Evolutionary conservation across 345 rosid species (phyloP).

Genomic region (Citrus inodora): DNA sequence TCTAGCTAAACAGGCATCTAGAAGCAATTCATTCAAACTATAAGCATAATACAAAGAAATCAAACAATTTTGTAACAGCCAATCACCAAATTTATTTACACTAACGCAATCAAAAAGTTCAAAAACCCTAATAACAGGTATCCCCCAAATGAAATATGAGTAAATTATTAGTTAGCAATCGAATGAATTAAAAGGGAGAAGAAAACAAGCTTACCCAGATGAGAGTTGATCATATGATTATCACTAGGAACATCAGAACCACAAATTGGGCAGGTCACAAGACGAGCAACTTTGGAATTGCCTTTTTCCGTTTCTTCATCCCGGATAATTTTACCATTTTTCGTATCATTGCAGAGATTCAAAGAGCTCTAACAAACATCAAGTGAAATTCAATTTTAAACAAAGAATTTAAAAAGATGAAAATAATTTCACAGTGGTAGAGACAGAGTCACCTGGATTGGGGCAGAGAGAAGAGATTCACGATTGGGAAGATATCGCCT

Average conservation of each 20-base stretch:
- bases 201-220: slow-evolving; percentile 42
- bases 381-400: background rate
- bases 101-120: no score
- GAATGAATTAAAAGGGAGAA: background rate
- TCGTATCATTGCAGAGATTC: slow-evolving; percentile 29
- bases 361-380: slow-evolving; percentile 31
- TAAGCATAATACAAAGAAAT: background rate
- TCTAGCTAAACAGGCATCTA: slow-evolving; percentile 51
- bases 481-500: slow-evolving; percentile 64
- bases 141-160: no score
- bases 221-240: slow-evolving; percentile 48
- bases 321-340: slow-evolving; percentile 12
- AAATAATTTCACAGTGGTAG: background rate
- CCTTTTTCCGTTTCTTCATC: slow-evolving; percentile 2
- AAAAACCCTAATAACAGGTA: background rate
- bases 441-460: slow-evolving; percentile 30
- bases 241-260: slow-evolving; percentile 37
- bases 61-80: background rate
- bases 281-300: slow-evolving; percentile 12
- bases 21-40: slow-evolving; percentile 17
- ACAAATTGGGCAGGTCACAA: slow-evolving; percentile 53
- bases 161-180: background rate
- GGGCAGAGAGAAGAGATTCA: slow-evolving; percentile 42
- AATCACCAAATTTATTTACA: background rate
- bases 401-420: background rate